Evolutionary conservation across 768 basidiomycete genomes (phyloP), one percentile per base, ranked within the genome.

Genomic region (Lactarius psammicola): DNA sequence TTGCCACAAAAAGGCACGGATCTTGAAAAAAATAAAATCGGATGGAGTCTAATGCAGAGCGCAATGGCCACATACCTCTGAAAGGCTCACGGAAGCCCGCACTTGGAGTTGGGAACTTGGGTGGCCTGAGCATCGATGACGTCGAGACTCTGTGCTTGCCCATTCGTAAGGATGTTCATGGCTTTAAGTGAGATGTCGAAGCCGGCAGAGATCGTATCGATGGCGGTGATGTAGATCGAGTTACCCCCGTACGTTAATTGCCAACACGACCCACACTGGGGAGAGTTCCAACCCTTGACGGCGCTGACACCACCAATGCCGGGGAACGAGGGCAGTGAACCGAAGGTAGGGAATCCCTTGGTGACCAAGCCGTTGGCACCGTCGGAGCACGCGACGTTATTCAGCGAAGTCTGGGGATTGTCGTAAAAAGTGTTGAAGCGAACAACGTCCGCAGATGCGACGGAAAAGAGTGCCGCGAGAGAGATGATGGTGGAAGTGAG

Each of bases 111-210:
- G 20, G 1, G n/a, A n/a, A 51, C 49, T 28, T 63, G 49, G 33
- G 18, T 55, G 28, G 53, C 64, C 17, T 31, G n/a, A 8, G 49
- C 64, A 13, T 53, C 23, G 36, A 66, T 44, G 28, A 5, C 23
- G 31, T 60, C 60, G 17, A 57, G 23, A 1, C 11, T 11, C 56
- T 30, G 49, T 36, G 65, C 65, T 34, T 66, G 23, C 38, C 60
- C 56, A 34, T 54, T 49, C 17, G 85, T 87, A 66, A 87, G 72
- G 17, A 68, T 70, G 66, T 87, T 80, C 84, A 87, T 83, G 28
- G 85, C 84, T 26, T 71, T 74, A 68, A 79, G 69, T 0, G 84
- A 80, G 33, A 86, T 73, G 63, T 83, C 84, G 69, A 84, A 85
- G 7, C 78, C 80, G 0, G 66, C 68, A 2, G 3, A 30, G 13